Evolutionary conservation across 352 stramenopile genomes (phyloP), one percentile per base, ranked within the genome.

Genomic region (Globisporangium megalacanthum): DNA sequence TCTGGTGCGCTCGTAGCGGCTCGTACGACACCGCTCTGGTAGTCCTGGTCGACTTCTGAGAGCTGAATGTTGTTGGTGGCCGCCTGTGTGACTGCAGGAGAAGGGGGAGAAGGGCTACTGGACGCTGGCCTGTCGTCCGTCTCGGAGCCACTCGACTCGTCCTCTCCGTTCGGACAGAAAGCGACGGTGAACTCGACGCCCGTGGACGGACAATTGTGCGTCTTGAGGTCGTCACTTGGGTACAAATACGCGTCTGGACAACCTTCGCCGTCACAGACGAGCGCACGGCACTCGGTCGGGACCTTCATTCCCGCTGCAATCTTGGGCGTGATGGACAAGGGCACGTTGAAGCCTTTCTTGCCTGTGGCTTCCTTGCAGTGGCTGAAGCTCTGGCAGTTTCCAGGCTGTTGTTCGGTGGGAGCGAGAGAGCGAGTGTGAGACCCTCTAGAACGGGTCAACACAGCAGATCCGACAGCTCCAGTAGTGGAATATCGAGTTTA

Each of bases 261-360:
- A 52, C 73, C 64, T 29, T 69, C 60, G 7, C 51, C 72, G 17
- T 58, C 52, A 33, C 74, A 83, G 9, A 58, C 66, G 35, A 86
- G 61, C 9, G 60, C 42, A 9, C 57, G 50, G 51, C 70, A 75
- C 49, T 77, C 73, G 6, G 22, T 56, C 50, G 74, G 70, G 31
- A 70, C 65, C 15, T 7, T 61, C 17, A 58, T 54, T 39, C 49
- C 72, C 44, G 20, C 56, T 8, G 25, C 31, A 36, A 52, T 64
- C 50, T 58, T 52, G 35, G 78, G 79, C 2, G 54, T 70, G 61
- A 90, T 84, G 19, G 67, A 65, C 65, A 90, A 70, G 22, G 77
- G 60, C 29, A 87, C 68, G 49, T 90, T 90, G 69, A 73, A 90
- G 49, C 79, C 79, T 11, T 64, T 71, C 52, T 85, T 85, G 57